Percentiles rank a stretch among this genome's conserved stretches.
These are phyloP conservation scores for Phyllosticta citrichinensis DNA, from an alignment of 2,329 filamentous ascomycete genomes.

Conservation along the genomic window DNA sequence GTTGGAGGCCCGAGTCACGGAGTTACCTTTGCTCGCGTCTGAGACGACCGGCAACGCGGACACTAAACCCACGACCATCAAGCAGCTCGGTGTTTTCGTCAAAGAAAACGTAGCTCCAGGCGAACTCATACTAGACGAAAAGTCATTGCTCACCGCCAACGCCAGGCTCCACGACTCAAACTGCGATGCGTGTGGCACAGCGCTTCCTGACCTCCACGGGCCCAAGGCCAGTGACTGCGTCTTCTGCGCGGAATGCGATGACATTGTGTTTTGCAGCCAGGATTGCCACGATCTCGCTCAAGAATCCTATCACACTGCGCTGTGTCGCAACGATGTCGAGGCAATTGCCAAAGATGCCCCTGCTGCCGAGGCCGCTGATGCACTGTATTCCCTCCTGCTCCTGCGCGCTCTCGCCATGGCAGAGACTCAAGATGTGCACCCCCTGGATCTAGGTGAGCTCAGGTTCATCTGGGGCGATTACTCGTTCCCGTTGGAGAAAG, in stretches of 20 bases:
- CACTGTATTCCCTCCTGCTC: slow-evolving; percentile 50
- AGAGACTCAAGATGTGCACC: slow-evolving; percentile 48
- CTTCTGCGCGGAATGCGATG: slow-evolving; percentile 45
- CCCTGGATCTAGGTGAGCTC: slow-evolving; percentile 49
- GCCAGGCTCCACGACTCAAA: slow-evolving; percentile 77
- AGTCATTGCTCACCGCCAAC: slow-evolving; percentile 78
- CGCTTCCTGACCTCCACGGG: slow-evolving; percentile 42
- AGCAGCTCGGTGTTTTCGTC: slow-evolving; percentile 85
- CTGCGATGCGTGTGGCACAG: slow-evolving; percentile 79
- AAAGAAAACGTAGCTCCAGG: slow-evolving; percentile 68
- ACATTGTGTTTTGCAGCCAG: slow-evolving; percentile 51
- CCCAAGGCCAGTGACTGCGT: slow-evolving; percentile 22
- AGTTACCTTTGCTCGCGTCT: slow-evolving; percentile 56
- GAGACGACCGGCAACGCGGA: slow-evolving; percentile 28
- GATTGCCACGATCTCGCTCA: slow-evolving; percentile 47
- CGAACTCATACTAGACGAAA: slow-evolving; percentile 69
- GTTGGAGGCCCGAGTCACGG: slow-evolving; percentile 66
- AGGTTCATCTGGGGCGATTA: slow-evolving; percentile 60
- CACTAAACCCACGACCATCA: slow-evolving; percentile 48
- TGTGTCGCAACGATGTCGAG: slow-evolving; percentile 47
- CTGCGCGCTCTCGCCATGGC: slow-evolving; percentile 51
- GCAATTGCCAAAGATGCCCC: slow-evolving; percentile 49
- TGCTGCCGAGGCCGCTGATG: slow-evolving; percentile 48
- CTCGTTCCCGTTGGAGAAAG: slow-evolving; percentile 4
- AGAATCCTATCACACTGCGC: slow-evolving; percentile 46